Evolutionary conservation across 352 stramenopile genomes (phyloP), one percentile per base, ranked within the genome.

Genomic region (Globisporangium mamillatum): DNA sequence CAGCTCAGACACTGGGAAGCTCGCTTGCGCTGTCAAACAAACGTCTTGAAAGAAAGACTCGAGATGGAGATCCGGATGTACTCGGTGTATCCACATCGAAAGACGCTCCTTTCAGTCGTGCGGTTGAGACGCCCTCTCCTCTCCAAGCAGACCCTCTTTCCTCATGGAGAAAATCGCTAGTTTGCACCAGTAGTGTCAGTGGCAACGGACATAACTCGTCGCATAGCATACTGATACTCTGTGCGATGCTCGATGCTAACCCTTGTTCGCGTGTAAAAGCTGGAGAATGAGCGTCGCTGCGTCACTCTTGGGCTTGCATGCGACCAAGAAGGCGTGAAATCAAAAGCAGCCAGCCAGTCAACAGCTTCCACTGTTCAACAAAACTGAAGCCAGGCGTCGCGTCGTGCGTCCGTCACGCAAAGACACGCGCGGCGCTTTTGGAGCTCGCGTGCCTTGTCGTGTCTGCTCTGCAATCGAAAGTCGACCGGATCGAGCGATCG

Each of bases 391-490:
- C 32, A 36, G 32, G 32, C 6, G 6, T 36, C 32, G 32, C 32
- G 32, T 36, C 32, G 32, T 36, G 44, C 18, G 18, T 22, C 16
- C 18, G 44, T 24, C 44, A 22, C 44, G 6, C 44, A 52, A 12
- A 52, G 44, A 52, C 18, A 52, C 44, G 44, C 44, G 44, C 16
- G 41, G 16, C 16, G 41, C 1, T 52, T 22, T 22, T 22, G 44
- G 16, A 20, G 44, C 18, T 52, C 44, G 8, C 32, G 7, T 36
- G 32, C 32, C 32, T 36, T 57, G 52, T 32, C 27, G 2, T 32
- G 27, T 57, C 52, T 52, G 52, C 25, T 57, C 5, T 57, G 52
- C 24, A 57, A 57, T 57, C 52, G 52, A 57, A 57, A n/a, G 52
- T 57, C 52, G 52, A 57, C 52, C 44, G 10, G 32, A 2, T 10